Evolutionary conservation across 805 yeast species (phyloP).

Genomic region (Candida koratica): DNA sequence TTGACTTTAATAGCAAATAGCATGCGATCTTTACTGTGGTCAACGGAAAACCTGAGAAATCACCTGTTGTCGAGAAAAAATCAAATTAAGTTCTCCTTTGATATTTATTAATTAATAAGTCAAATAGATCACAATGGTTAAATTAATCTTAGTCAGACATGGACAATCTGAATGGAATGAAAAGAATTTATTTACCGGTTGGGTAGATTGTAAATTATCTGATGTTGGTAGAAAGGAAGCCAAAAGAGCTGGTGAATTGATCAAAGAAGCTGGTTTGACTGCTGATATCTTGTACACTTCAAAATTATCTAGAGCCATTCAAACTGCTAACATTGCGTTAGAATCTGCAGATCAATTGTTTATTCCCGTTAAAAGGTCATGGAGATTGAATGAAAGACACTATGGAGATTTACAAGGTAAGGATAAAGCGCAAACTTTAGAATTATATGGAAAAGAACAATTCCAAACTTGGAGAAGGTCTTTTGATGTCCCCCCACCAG

Average conservation of each 20-base stretch:
- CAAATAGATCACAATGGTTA: conserved; percentile 35
- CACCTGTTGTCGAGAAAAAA: conserved; percentile 15
- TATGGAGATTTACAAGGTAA: conserved; percentile 98
- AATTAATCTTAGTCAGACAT: conserved; percentile 93
- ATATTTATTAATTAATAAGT: conserved; percentile 2
- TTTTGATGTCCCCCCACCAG: conserved; percentile 94
- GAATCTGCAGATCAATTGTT: conserved; percentile 83
- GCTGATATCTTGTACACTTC: conserved; percentile 93
- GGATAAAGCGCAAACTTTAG: conserved; percentile 92
- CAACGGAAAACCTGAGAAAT: conserved; percentile 16
- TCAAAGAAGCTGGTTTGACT: conserved; percentile 77
- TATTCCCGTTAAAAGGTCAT: conserved; percentile 88
- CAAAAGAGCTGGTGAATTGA: conserved; percentile 84
- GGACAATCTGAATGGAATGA: conserved; percentile 99
- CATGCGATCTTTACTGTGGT: conserved; percentile 8
- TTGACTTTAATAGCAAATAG: background rate
- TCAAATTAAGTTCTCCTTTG: conserved; percentile 5
- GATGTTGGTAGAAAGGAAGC: conserved; percentile 89
- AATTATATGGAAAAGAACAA: conserved; percentile 82
- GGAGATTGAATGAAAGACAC: conserved; percentile 99
- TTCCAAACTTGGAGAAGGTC: conserved; percentile 98
- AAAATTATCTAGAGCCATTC: conserved; percentile 88
- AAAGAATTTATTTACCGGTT: conserved; percentile 96
- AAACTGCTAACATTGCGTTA: conserved; percentile 93
- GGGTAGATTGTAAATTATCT: conserved; percentile 92